Evolutionary conservation across 257 asterid genomes (phyloP).

Genomic region (Solanum habrochaites): DNA sequence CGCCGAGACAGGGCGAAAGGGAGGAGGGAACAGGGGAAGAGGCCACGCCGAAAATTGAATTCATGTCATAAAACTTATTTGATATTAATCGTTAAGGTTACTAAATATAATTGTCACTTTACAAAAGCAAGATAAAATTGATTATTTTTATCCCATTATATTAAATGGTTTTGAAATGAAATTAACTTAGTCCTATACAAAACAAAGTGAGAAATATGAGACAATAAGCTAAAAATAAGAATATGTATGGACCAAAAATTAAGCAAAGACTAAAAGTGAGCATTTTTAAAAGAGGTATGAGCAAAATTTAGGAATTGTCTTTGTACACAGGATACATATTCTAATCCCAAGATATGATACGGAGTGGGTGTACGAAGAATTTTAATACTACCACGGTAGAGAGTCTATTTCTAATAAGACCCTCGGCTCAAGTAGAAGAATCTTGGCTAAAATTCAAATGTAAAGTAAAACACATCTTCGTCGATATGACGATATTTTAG

Average conservation of each 20-base stretch:
- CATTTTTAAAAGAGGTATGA: neutral
- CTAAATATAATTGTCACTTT: neutral
- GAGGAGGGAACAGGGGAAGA: no score
- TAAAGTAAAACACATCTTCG: neutral
- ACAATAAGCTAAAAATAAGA: neutral
- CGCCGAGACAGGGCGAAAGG: no score
- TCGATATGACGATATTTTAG: neutral
- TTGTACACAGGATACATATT: neutral
- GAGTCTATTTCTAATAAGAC: neutral
- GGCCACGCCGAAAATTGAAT: no score
- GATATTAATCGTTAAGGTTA: neutral
- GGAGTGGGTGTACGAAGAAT: neutral
- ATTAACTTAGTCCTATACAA: neutral
- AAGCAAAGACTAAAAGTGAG: neutral
- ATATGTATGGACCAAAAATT: neutral
- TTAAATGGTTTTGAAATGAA: neutral
- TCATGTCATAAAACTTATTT: neutral
- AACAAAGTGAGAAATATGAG: neutral
- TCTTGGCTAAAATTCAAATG: neutral
- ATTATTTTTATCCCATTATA: neutral
- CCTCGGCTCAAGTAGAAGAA: neutral
- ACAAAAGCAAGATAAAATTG: neutral
- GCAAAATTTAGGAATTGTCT: neutral
- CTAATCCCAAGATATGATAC: neutral
- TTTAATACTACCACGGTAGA: neutral